These are phyloP conservation scores for Mycocentrospora acerina DNA, from an alignment of 2,329 filamentous ascomycete species.

Conservation along the genomic window DNA sequence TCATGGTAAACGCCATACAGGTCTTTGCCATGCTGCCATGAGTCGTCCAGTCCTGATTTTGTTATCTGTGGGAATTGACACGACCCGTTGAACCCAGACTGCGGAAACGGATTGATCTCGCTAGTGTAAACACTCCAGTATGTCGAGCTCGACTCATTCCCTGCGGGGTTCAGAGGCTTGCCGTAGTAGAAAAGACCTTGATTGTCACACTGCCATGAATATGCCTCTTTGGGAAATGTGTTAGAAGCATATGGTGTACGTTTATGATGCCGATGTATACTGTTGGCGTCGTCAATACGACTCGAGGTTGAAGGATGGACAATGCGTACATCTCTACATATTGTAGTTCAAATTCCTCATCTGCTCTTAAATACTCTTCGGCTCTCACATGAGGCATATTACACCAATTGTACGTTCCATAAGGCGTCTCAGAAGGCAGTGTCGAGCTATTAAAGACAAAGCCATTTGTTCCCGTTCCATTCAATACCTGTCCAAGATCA, in stretches of 20 bases:
- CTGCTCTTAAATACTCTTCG: conserved; percentile 61
- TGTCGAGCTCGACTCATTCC: conserved; percentile 54
- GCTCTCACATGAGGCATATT: conserved; percentile 83
- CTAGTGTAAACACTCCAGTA: conserved; percentile 68
- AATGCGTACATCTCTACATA: conserved; percentile 71
- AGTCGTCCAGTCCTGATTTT: conserved; percentile 68
- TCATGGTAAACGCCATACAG: conserved; percentile 74
- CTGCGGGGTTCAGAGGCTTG: conserved; percentile 52
- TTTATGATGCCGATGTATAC: conserved; percentile 80
- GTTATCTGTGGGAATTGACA: conserved; percentile 86
- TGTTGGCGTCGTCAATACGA: conserved; percentile 4
- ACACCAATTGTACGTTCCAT: conserved; percentile 76
- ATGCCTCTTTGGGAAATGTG: conserved; percentile 71
- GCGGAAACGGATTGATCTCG: conserved; percentile 65
- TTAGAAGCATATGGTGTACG: conserved; percentile 79
- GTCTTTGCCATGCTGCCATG: conserved; percentile 74
- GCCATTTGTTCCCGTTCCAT: conserved; percentile 65
- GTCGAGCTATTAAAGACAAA: conserved; percentile 71
- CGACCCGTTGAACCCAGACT: conserved; percentile 68
- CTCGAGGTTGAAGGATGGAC: not conserved
- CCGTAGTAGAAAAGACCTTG: conserved; percentile 71
- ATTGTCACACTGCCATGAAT: conserved; percentile 72
- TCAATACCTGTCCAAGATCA: conserved; percentile 59
- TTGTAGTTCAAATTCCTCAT: conserved; percentile 61
- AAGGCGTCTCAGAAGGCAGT: conserved; percentile 54